Conservation (phyloP, 164 flowering plant genomes). For the Nelumbo lutea region DNA sequence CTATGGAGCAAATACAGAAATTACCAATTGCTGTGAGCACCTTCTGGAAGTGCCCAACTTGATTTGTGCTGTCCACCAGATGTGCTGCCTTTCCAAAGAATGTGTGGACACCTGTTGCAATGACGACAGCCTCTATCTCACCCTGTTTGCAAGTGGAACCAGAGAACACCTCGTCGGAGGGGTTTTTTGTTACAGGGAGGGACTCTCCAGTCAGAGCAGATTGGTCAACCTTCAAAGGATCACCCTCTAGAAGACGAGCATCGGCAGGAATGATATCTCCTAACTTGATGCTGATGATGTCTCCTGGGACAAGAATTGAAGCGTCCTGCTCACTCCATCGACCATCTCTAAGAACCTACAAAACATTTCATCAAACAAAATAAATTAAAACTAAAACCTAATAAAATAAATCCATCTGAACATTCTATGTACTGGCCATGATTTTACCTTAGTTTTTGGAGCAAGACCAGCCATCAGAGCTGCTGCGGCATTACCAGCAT, state of each 20-base stretch:
- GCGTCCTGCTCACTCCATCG: slow-evolving; percentile 81
- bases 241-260: slow-evolving; percentile 86
- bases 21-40: slow-evolving; percentile 81
- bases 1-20: slow-evolving; percentile 75
- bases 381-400: neutral
- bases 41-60: slow-evolving; percentile 78
- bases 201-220: slow-evolving; percentile 84
- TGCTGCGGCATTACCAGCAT: slow-evolving; percentile 80
- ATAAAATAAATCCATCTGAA: neutral
- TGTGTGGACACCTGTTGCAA: slow-evolving; percentile 83
- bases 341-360: slow-evolving; percentile 72
- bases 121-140: slow-evolving; percentile 73
- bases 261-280: slow-evolving; percentile 82
- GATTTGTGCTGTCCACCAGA: slow-evolving; percentile 74
- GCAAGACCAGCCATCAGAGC: slow-evolving; percentile 85
- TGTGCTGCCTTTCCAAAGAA: slow-evolving; percentile 86
- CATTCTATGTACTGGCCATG: neutral
- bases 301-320: slow-evolving; percentile 73
- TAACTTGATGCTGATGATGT: slow-evolving; percentile 65
- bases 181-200: slow-evolving; percentile 71
- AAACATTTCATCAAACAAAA: neutral
- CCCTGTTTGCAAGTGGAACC: slow-evolving; percentile 87
- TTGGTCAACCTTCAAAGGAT: slow-evolving; percentile 73
- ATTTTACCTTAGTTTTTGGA: slow-evolving; percentile 64
- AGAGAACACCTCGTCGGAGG: slow-evolving; percentile 71